Percentiles rank a stretch among this genome's conserved stretches.
These are phyloP conservation scores for Amylostereum chailletii DNA, from an alignment of 1,284 basidiomycete genomes.

Conservation along the genomic window DNA sequence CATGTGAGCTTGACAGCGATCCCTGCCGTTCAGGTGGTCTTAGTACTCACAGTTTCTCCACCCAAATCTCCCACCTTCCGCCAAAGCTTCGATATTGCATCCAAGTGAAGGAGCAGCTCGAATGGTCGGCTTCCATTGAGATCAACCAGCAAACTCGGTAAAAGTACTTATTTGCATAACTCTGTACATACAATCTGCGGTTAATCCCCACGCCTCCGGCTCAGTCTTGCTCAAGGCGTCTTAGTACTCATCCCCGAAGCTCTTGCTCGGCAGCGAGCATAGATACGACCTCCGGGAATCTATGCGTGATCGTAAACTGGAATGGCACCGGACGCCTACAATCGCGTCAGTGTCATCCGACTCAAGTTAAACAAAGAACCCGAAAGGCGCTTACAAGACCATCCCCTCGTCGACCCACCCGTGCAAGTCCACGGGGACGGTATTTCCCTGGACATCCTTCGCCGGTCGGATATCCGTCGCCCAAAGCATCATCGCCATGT, in stretches of 20 bases:
- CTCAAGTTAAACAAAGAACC: neutral
- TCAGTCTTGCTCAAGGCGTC: too few species aligned
- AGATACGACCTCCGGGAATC: constrained; percentile 9
- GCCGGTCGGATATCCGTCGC: constrained; percentile 1
- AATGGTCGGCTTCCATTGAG: too few species aligned
- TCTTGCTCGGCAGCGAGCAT: constrained; percentile 10
- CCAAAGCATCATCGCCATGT: neutral
- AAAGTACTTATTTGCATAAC: too few species aligned
- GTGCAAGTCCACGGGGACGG: constrained; percentile 8
- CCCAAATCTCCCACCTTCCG: too few species aligned
- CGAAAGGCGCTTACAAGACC: constrained; percentile 9
- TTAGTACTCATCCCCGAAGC: neutral
- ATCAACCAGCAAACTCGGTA: too few species aligned
- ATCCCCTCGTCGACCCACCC: constrained; percentile 8
- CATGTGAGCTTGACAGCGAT: too few species aligned
- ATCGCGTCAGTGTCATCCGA: neutral
- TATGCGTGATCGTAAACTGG: constrained; percentile 6
- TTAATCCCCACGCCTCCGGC: too few species aligned
- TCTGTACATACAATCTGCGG: too few species aligned
- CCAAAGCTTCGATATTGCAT: too few species aligned
- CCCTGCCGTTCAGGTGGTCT: too few species aligned
- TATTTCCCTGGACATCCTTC: constrained; percentile 8
- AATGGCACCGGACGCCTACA: constrained; percentile 9
- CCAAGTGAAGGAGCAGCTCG: too few species aligned
- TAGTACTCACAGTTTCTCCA: too few species aligned